phyloP scores from a whole-genome alignment of 208 protist genomes.

The Trypanosoma melophagium region DNA sequence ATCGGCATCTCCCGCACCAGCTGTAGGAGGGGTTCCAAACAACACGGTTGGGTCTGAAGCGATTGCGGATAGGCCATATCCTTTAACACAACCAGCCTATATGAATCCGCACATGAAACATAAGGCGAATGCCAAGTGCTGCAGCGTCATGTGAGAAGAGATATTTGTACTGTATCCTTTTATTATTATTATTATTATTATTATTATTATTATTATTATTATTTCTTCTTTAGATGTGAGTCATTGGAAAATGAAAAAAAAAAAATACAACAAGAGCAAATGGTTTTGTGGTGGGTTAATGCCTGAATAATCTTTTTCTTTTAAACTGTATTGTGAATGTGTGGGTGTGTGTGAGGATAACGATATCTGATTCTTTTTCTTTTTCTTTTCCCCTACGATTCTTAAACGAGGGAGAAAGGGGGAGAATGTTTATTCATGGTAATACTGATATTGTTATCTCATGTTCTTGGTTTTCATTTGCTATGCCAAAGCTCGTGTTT shows the following conservation, averaged over 20 bases:
- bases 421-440: not conserved
- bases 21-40: no score
- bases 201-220: not conserved
- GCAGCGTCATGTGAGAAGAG: slow-evolving; percentile 3
- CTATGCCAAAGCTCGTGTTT: not conserved
- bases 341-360: not conserved
- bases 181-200: not conserved
- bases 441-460: no score
- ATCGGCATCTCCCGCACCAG: no score
- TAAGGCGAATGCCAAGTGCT: slow-evolving; percentile 10
- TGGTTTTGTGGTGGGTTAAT: slow-evolving; percentile 3
- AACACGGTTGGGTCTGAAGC: no score
- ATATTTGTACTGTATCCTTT: not conserved
- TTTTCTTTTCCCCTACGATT: not conserved
- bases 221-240: not conserved
- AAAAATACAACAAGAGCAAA: not conserved
- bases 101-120: not conserved
- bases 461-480: not conserved
- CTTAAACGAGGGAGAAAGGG: not conserved
- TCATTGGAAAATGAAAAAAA: slow-evolving; percentile 4
- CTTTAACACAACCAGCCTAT: not conserved
- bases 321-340: not conserved
- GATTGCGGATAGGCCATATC: not conserved
- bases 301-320: slow-evolving; percentile 19
- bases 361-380: not conserved